Conservation (phyloP, 73 alveolate species). For the Tetrahymena borealis region DNA sequence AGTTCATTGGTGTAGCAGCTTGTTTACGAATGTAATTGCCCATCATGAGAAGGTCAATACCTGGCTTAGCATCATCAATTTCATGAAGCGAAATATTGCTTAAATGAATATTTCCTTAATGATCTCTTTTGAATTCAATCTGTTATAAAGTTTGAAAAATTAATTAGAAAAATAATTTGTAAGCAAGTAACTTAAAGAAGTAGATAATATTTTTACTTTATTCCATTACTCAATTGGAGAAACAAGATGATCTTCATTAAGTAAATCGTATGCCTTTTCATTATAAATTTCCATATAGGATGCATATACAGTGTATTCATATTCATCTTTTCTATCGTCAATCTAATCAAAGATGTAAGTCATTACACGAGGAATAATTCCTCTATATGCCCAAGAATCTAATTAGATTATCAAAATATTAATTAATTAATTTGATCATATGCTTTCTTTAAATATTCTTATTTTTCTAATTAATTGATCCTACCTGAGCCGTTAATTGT, state of each 20-base stretch:
- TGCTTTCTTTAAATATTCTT: too few species aligned
- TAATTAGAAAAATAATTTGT: too few species aligned
- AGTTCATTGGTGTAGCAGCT: conserved; percentile 89
- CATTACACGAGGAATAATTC: conserved; percentile 88
- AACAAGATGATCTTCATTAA: conserved; percentile 80
- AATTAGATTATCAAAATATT: too few species aligned
- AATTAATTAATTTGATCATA: too few species aligned
- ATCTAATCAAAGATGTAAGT: conserved; percentile 74
- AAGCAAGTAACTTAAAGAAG: too few species aligned
- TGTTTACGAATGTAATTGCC: conserved; percentile 89
- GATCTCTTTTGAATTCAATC: conserved; percentile 85
- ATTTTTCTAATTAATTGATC: too few species aligned
- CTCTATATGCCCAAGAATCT: conserved; percentile 81
- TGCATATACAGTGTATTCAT: conserved; percentile 69
- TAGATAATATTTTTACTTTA: conserved; percentile 23
- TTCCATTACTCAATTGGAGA: conserved; percentile 85
- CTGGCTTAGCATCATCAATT: conserved; percentile 78
- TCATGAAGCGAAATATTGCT: conserved; percentile 79
- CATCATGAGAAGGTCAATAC: conserved; percentile 84
- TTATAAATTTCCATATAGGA: conserved; percentile 93
- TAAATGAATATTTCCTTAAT: conserved; percentile 71
- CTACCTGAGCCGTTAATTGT: conserved; percentile 89
- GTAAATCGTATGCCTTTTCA: conserved; percentile 92
- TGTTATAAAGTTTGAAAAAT: background rate
- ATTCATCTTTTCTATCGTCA: conserved; percentile 52